phyloP scores from a whole-genome alignment of 805 yeast genomes.

The Sugiyamaella boreocaroliniensis region DNA sequence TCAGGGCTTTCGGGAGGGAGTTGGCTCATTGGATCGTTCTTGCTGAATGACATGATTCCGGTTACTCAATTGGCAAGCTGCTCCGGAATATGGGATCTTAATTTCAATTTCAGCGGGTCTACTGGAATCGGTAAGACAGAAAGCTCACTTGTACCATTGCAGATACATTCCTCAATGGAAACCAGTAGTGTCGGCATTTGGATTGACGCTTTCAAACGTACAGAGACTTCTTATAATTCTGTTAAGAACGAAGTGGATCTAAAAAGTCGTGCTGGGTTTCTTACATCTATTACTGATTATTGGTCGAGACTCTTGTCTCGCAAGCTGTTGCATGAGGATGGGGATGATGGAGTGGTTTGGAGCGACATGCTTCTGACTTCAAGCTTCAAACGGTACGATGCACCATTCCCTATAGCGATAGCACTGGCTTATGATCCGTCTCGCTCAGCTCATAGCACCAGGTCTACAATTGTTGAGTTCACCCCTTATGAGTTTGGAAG shows the following conservation, averaged over 20 bases:
- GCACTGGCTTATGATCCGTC: conserved; percentile 37
- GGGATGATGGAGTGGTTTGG: conserved; percentile 51
- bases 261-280: conserved; percentile 59
- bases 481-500: conserved; percentile 70
- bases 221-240: background rate
- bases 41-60: conserved; percentile 61
- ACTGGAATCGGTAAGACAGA: background rate
- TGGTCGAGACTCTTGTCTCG: conserved; percentile 72
- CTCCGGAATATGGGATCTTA: conserved; percentile 57
- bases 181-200: background rate
- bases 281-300: conserved; percentile 61
- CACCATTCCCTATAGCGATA: conserved; percentile 53
- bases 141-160: too few relatives aligned
- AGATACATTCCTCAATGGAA: too few relatives aligned
- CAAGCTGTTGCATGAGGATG: conserved; percentile 50
- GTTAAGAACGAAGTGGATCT: conserved; percentile 10
- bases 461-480: conserved; percentile 44
- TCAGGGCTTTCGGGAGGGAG: conserved; percentile 79
- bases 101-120: background rate
- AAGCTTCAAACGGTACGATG: conserved; percentile 49
- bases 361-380: conserved; percentile 48
- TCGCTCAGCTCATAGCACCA: conserved; percentile 35
- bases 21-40: conserved; percentile 70
- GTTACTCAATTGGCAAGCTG: conserved; percentile 46
- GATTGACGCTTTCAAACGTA: background rate